A percentile compares a stretch with the other conserved stretches of the same genome.
Evolutionary conservation across 257 asterid genomes (phyloP).

Genomic region (Ballota nigra): DNA sequence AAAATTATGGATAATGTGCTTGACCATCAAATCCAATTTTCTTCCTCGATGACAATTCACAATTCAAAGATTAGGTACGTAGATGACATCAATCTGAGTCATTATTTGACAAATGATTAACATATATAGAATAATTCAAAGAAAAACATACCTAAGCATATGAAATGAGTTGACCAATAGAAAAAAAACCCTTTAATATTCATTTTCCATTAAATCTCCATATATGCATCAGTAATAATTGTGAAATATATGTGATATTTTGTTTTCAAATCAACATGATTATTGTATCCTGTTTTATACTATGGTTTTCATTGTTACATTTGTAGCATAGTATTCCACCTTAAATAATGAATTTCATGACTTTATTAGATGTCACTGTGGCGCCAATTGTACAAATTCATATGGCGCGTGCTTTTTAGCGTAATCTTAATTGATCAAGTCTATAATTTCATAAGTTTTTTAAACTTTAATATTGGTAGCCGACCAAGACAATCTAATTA

Average conservation of each 20-base stretch:
- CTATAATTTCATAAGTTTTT: not conserved
- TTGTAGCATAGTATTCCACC: too few species aligned
- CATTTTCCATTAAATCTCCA: too few species aligned
- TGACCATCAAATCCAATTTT: not conserved
- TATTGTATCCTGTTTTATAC: too few species aligned
- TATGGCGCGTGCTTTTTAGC: constrained; percentile 25
- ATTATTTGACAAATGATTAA: not conserved
- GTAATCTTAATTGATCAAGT: constrained; percentile 15
- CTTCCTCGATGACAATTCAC: not conserved
- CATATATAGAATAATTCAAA: not conserved
- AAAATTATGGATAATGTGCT: not conserved
- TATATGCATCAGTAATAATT: too few species aligned
- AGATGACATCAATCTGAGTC: constrained; percentile 38
- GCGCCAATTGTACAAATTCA: not conserved
- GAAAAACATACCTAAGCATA: too few species aligned
- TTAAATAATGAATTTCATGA: too few species aligned
- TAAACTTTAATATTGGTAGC: not conserved
- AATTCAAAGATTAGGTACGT: not conserved
- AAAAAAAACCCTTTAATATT: too few species aligned
- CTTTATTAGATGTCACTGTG: too few species aligned
- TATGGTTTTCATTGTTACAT: too few species aligned
- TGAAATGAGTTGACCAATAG: too few species aligned
- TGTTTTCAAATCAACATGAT: too few species aligned
- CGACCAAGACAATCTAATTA: not conserved
- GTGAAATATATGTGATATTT: too few species aligned